These are phyloP conservation scores for grape (Vitis vinifera) DNA, from an alignment of 164 flowering plant genomes.

Conservation along the genomic window ASM3070453v1 NC_081812.1:14118001-14118500, in stretches of 20 bases:
- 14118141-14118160: no score
- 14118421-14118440: conserved; percentile 8
- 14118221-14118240: conserved; percentile 39
- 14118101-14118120: no score
- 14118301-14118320: conserved; percentile 19
- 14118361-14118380: no score
- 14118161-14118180: no score
- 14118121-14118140: no score
- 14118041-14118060: background rate
- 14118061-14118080: background rate
- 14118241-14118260: conserved; percentile 44
- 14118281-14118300: conserved; percentile 34
- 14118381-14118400: no score
- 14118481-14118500: conserved; percentile 40
- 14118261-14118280: conserved; percentile 28
- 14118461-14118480: conserved; percentile 29
- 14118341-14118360: no score
- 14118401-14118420: conserved; percentile 1
- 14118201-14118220: conserved; percentile 16
- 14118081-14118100: no score
- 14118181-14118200: background rate
- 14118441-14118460: conserved; percentile 16
- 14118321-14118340: no score
- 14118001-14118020: conserved; percentile 41
- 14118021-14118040: background rate